Base-by-base conservation (phyloP, 2,329 filamentous ascomycete species). In the Aureobasidium subglaciale region DNA sequence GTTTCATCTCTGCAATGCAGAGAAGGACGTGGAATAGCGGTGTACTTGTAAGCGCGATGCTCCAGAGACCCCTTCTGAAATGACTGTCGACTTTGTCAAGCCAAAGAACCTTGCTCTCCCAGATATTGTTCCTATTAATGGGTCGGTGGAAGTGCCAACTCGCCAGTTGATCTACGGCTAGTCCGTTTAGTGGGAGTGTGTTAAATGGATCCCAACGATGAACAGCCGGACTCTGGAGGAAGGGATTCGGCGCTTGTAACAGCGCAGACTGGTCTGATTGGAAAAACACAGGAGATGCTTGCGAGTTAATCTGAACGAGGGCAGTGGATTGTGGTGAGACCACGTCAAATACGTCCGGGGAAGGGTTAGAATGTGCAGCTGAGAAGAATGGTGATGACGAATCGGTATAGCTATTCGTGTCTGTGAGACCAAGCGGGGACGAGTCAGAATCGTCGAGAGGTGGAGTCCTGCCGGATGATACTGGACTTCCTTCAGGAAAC, bases 131-230 rank as follows among this genome's bases (percentile, higher is more conserved):
- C 8, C 50, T 16, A 11, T 54, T 54, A 29, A 54, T 43, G 10
- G 50, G 50, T 5, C 50, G 50, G 18, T 42, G 50, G 11, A 54
- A 54, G 37, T 54, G 50, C 50, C 50, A 54, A 18, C 27, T 54
- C 9, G 50, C 50, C 29, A 54, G 15, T 24, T 54, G 37, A 29
- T 54, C 50, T 9, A 54, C 50, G 25, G 25, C 38, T 13, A 42
- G 50, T 10, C 50, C 50, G 50, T 54, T 54, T 29, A 54, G 43
- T 18, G 50, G 50, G 10, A 54, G 25, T 8, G 50, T 42, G 27
- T 54, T 54, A 16, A 54, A 54, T n/a, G 50, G 50, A 20, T 54
- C 50, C 50, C 50, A 54, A 35, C 50, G 50, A n/a, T 54, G 50
- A 20, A 29, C 38, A 18, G 37, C 38, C 32, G 50, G 50, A 15